Evolutionary conservation across 345 rosid genomes (phyloP).

Genomic region (Populus simonii): DNA sequence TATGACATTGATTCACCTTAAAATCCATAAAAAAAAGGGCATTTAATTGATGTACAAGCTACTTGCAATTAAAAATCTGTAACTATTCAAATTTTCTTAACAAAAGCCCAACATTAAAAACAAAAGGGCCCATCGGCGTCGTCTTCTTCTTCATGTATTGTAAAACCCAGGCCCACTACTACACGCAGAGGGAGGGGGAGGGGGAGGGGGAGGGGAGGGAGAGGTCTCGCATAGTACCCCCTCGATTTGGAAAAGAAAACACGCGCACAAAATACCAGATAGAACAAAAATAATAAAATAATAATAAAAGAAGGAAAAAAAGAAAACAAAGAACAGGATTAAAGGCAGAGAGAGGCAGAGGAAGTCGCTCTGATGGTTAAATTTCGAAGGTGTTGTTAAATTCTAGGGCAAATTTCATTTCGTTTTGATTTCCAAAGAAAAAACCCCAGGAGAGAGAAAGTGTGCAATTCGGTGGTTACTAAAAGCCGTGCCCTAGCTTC

Average conservation of each 20-base stretch:
- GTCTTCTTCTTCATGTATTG: conserved; percentile 15
- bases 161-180: conserved; percentile 11
- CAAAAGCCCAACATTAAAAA: not conserved
- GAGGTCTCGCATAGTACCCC: conserved; percentile 15
- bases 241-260: not conserved
- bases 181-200: not conserved
- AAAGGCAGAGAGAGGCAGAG: not conserved
- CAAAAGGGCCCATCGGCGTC: not conserved
- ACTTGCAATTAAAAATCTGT: too few species aligned
- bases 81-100: too few species aligned
- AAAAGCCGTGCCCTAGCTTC: conserved; percentile 13
- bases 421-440: not conserved
- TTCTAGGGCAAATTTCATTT: conserved; percentile 11
- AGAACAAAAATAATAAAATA: too few species aligned
- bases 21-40: too few species aligned
- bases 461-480: not conserved
- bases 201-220: not conserved
- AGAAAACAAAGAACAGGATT: too few species aligned
- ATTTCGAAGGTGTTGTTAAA: not conserved
- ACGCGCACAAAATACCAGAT: not conserved
- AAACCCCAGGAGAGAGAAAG: conserved; percentile 26
- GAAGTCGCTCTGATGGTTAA: not conserved
- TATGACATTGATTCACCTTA: too few species aligned
- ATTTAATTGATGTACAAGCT: too few species aligned
- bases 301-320: too few species aligned